These are phyloP conservation scores for Xerocomellus intermedius DNA, from an alignment of 768 basidiomycete species.

Conservation along the genomic window DNA sequence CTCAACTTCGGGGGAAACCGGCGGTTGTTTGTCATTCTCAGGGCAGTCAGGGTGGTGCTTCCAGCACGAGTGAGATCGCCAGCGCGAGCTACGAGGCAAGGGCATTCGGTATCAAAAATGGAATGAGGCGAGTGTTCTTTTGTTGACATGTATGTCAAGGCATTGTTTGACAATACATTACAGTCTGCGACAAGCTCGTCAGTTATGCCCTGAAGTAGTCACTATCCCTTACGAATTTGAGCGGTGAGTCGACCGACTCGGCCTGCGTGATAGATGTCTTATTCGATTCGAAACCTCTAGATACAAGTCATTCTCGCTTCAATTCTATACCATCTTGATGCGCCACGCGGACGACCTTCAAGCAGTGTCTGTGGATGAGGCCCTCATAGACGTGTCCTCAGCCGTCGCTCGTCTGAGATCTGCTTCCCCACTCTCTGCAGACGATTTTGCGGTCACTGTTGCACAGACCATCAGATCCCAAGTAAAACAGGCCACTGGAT, in stretches of 20 bases:
- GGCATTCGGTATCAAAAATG: slow-evolving; percentile 82
- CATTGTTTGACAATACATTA: not conserved
- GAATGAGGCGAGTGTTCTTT: slow-evolving; percentile 75
- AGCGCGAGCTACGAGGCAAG: slow-evolving; percentile 94
- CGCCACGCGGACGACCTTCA: slow-evolving; percentile 86
- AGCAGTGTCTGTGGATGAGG: slow-evolving; percentile 96
- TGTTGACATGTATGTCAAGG: not conserved
- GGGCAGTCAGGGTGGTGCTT: slow-evolving; percentile 62
- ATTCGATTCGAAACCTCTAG: slow-evolving; percentile 37
- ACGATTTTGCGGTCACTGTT: slow-evolving; percentile 70
- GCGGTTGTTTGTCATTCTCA: slow-evolving; percentile 96
- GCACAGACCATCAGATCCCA: slow-evolving; percentile 80
- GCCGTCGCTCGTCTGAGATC: slow-evolving; percentile 43
- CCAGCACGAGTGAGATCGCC: slow-evolving; percentile 93
- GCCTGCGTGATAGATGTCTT: not conserved
- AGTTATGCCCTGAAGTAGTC: slow-evolving; percentile 66
- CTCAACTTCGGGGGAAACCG: slow-evolving; percentile 82
- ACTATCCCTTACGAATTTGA: slow-evolving; percentile 97
- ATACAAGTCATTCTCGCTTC: slow-evolving; percentile 79
- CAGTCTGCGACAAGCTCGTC: slow-evolving; percentile 77
- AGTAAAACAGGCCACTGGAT: slow-evolving; percentile 75
- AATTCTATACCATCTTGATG: slow-evolving; percentile 94
- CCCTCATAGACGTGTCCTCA: slow-evolving; percentile 82
- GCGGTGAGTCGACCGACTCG: slow-evolving; percentile 39
- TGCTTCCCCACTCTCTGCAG: slow-evolving; percentile 21